Conservation (phyloP, 805 yeast species). For the Wickerhamiella lipophila region DNA sequence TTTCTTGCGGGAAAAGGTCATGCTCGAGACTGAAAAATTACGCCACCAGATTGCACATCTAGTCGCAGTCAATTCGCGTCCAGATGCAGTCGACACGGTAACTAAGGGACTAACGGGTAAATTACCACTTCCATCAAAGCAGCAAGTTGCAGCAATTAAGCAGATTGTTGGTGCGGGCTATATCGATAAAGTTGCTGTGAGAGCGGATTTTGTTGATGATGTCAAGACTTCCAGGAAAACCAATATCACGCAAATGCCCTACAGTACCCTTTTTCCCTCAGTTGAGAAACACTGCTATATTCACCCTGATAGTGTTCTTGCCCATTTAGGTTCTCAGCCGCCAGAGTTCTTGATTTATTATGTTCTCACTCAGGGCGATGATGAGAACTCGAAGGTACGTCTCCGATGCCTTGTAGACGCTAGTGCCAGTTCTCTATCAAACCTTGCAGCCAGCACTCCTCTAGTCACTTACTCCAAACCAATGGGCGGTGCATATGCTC, state of each 20-base stretch:
- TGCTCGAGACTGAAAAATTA: slow-evolving; percentile 76
- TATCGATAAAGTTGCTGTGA: slow-evolving; percentile 75
- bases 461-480: slow-evolving; percentile 82
- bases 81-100: slow-evolving; percentile 30
- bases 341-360: slow-evolving; percentile 70
- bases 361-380: slow-evolving; percentile 42
- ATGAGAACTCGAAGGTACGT: slow-evolving; percentile 38
- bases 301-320: slow-evolving; percentile 64
- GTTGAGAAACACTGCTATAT: slow-evolving; percentile 45
- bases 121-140: slow-evolving; percentile 51
- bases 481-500: slow-evolving; percentile 78
- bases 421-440: slow-evolving; percentile 59
- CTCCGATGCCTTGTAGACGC: slow-evolving; percentile 69
- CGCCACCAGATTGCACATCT: slow-evolving; percentile 68
- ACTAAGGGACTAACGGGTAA: slow-evolving; percentile 39
- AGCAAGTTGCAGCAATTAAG: slow-evolving; percentile 65
- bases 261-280: slow-evolving; percentile 38
- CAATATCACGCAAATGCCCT: slow-evolving; percentile 41
- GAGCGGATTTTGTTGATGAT: slow-evolving; percentile 68
- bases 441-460: slow-evolving; percentile 60
- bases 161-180: slow-evolving; percentile 92
- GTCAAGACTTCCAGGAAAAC: slow-evolving; percentile 46
- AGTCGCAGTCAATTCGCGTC: slow-evolving; percentile 43
- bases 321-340: slow-evolving; percentile 49
- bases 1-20: slow-evolving; percentile 61